These are phyloP conservation scores for Grifola frondosa DNA, from an alignment of 1,284 basidiomycete species.

Conservation along the genomic window DNA sequence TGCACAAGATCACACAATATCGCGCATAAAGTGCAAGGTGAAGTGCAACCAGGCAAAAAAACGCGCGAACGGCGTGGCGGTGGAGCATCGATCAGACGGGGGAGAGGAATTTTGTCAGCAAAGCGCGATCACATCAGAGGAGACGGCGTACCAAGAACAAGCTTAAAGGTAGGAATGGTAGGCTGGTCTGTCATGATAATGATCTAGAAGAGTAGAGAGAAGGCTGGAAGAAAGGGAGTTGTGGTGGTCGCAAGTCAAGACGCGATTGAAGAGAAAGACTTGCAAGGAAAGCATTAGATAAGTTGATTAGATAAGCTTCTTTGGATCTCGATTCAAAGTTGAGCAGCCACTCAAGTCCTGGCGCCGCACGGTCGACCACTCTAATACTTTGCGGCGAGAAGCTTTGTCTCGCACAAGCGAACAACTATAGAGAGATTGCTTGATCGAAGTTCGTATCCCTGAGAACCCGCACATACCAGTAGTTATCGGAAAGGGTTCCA, in stretches of 20 bases:
- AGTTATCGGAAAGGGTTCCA: no score
- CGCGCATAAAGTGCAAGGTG: conserved; percentile 11
- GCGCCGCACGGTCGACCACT: no score
- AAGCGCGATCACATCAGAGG: conserved; percentile 23
- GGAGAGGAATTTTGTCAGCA: conserved; percentile 20
- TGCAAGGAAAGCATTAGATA: conserved; percentile 24
- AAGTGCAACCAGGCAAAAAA: conserved; percentile 14
- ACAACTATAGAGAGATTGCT: no score
- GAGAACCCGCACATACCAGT: no score
- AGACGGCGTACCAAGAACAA: conserved; percentile 83
- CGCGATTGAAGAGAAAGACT: conserved; percentile 25
- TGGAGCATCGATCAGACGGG: conserved; percentile 20
- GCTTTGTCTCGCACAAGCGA: no score
- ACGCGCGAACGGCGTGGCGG: conserved; percentile 32
- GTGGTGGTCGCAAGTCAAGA: conserved; percentile 21
- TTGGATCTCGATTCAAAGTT: conserved; percentile 11
- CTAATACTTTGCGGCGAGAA: no score
- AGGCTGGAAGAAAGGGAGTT: conserved; percentile 27
- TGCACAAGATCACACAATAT: conserved; percentile 35
- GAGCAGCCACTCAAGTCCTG: no score
- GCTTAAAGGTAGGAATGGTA: conserved; percentile 92
- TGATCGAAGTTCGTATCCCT: no score
- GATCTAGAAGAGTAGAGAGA: conserved; percentile 25
- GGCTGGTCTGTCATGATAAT: conserved; percentile 44
- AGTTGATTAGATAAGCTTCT: conserved; percentile 27